phyloP scores from a whole-genome alignment of 1,284 basidiomycete species.

The Cryptococcus sp. region DNA sequence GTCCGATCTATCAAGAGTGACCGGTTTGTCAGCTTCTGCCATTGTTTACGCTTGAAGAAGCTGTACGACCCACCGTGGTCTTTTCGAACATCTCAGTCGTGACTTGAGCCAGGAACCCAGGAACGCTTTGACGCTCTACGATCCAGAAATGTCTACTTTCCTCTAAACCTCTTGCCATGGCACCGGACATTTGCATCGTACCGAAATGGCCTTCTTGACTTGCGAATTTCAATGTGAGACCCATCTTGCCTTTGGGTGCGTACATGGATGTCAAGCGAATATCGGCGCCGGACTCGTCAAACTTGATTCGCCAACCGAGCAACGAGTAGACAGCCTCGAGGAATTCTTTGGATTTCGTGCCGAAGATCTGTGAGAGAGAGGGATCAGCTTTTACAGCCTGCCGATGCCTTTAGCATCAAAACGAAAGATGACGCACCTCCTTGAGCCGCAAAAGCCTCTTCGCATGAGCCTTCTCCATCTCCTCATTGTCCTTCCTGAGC shows the following conservation, averaged over 20 bases:
- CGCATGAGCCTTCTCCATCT: conserved; percentile 55
- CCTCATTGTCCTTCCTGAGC: conserved; percentile 51
- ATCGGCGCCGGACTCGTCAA: conserved; percentile 58
- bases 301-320: conserved; percentile 60
- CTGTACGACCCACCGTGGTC: conserved; percentile 44
- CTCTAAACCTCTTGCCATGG: conserved; percentile 51
- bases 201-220: conserved; percentile 56
- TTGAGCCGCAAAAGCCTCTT: conserved; percentile 57
- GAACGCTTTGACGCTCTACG: conserved; percentile 56
- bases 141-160: conserved; percentile 58
- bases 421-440: conserved; percentile 44
- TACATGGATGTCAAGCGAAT: conserved; percentile 60
- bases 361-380: conserved; percentile 48
- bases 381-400: background rate
- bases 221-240: conserved; percentile 54
- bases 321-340: conserved; percentile 59
- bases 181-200: conserved; percentile 56
- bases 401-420: background rate
- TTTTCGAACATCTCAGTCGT: conserved; percentile 57
- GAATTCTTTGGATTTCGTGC: conserved; percentile 58
- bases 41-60: background rate
- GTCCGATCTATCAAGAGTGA: conserved; percentile 32
- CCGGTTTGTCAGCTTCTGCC: background rate
- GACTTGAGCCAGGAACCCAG: conserved; percentile 58
- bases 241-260: conserved; percentile 56